phyloP scores from a whole-genome alignment of 192 early-diverging fungal species.

The Entomortierella parvispora region DNA sequence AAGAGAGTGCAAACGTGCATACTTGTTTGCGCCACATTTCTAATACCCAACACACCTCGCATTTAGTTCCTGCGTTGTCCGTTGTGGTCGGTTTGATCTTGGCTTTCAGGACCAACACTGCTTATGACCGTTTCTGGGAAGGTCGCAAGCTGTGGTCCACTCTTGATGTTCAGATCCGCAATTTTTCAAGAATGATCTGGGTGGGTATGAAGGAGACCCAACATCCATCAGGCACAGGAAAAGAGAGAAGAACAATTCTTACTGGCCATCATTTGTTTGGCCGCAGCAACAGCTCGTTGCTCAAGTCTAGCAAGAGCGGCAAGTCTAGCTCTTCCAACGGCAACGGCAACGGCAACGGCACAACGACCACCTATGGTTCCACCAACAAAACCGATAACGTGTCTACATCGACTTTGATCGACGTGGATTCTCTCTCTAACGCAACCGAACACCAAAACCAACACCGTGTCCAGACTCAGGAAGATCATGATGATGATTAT shows the following conservation, averaged over 20 bases:
- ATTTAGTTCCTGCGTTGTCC: constrained; percentile 43
- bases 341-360: background rate
- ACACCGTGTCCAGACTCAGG: no score
- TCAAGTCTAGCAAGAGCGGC: background rate
- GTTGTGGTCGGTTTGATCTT: constrained; percentile 52
- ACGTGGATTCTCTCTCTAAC: constrained; percentile 2
- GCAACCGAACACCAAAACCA: background rate
- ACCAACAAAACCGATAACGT: constrained; percentile 3
- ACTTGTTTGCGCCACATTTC: background rate
- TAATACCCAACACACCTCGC: background rate
- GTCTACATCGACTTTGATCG: constrained; percentile 18
- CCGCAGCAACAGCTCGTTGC: constrained; percentile 13
- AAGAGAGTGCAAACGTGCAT: background rate
- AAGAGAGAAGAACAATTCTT: background rate
- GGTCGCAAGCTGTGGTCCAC: constrained; percentile 53
- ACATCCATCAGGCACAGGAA: background rate
- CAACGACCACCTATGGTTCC: background rate
- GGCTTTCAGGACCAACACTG: constrained; percentile 53
- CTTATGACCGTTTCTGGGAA: constrained; percentile 56
- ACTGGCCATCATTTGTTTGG: constrained; percentile 25
- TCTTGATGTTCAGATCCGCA: constrained; percentile 51
- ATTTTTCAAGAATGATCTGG: constrained; percentile 55
- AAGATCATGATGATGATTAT: constrained; percentile 27
- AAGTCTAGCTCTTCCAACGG: background rate
- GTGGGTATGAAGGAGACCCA: constrained; percentile 44